Conservation (phyloP, 805 yeast species). For the Kuraishia hungarica region DNA sequence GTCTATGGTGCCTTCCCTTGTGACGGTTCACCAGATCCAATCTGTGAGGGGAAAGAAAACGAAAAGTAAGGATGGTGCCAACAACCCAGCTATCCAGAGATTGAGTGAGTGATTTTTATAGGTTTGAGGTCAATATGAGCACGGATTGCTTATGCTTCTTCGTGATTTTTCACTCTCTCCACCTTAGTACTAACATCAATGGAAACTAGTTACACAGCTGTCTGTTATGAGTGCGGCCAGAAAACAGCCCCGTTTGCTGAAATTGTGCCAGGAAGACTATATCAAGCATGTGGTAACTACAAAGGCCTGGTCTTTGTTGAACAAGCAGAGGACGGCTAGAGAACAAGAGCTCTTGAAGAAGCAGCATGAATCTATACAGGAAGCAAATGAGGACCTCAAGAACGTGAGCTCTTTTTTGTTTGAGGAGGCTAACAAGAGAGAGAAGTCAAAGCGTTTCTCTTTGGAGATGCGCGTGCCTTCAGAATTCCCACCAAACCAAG, state of each 20-base stretch:
- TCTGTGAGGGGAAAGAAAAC: slow-evolving; percentile 44
- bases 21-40: slow-evolving; percentile 4
- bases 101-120: slow-evolving; percentile 5
- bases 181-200: not conserved
- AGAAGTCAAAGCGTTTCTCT: slow-evolving; percentile 60
- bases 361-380: slow-evolving; percentile 59
- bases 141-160: not conserved
- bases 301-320: slow-evolving; percentile 69
- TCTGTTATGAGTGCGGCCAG: slow-evolving; percentile 81
- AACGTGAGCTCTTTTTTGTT: slow-evolving; percentile 44
- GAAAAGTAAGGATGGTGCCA: slow-evolving; percentile 24
- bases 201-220: slow-evolving; percentile 38
- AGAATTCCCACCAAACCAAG: slow-evolving; percentile 73
- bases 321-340: slow-evolving; percentile 27
- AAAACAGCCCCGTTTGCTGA: slow-evolving; percentile 79
- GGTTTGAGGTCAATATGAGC: slow-evolving; percentile 12
- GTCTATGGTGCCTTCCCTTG: not conserved
- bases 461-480: slow-evolving; percentile 83
- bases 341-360: slow-evolving; percentile 30
- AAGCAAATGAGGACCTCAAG: slow-evolving; percentile 68
- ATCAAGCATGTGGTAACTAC: slow-evolving; percentile 77
- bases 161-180: not conserved
- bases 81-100: not conserved
- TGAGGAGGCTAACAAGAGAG: slow-evolving; percentile 50
- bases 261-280: slow-evolving; percentile 69